phyloP scores from a whole-genome alignment of 2,329 filamentous ascomycete species.

The Hypoxylon sp. region DNA sequence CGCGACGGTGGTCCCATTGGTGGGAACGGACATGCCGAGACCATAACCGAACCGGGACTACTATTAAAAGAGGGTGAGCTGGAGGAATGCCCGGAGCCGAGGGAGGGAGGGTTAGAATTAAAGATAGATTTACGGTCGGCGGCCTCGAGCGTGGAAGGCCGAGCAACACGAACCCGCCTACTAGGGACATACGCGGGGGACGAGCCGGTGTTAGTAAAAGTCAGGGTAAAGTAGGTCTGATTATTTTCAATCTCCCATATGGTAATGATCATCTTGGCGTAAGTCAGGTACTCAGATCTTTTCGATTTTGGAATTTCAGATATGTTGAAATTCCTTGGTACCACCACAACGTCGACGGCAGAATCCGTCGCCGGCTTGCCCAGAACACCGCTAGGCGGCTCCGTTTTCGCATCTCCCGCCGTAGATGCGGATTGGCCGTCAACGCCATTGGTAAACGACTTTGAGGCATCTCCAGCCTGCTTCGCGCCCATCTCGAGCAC shows the following conservation, averaged over 20 bases:
- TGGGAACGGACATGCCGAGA: conserved; percentile 73
- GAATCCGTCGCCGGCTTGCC: conserved; percentile 67
- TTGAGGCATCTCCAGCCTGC: conserved; percentile 27
- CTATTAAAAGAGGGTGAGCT: conserved; percentile 61
- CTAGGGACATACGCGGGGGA: conserved; percentile 53
- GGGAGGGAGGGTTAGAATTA: conserved; percentile 63
- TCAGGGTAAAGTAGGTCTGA: conserved; percentile 79
- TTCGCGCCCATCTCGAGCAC: conserved; percentile 59
- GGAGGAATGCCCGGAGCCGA: conserved; percentile 64
- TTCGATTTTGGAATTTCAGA: conserved; percentile 57
- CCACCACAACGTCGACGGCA: conserved; percentile 77
- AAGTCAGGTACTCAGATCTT: conserved; percentile 61
- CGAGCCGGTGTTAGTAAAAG: conserved; percentile 75
- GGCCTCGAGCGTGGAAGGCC: conserved; percentile 60
- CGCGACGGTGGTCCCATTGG: conserved; percentile 75
- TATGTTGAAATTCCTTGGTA: conserved; percentile 62
- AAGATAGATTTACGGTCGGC: conserved; percentile 63
- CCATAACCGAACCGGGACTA: conserved; percentile 67
- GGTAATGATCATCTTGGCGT: conserved; percentile 82
- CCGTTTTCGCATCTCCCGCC: conserved; percentile 49
- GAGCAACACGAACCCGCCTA: conserved; percentile 58
- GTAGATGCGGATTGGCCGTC: conserved; percentile 59
- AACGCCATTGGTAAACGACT: conserved; percentile 37
- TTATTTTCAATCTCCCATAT: conserved; percentile 79
- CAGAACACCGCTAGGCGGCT: conserved; percentile 52